Conservation (phyloP, 1,284 basidiomycete species). For the Blastosporella zonata region DNA sequence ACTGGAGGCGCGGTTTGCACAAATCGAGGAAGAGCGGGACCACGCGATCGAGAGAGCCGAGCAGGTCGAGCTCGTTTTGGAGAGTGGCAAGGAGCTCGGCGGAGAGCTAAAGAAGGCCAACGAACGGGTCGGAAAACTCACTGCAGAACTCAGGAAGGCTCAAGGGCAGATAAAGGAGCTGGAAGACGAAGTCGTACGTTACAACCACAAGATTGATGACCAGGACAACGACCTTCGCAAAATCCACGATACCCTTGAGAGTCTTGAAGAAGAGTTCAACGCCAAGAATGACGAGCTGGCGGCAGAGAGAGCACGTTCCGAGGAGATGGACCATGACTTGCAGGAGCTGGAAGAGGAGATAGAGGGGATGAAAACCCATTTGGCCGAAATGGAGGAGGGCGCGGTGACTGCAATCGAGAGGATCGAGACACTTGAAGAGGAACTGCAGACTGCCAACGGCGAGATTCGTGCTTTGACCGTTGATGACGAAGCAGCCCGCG, state of each 20-base stretch:
- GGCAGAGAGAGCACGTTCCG: constrained; percentile 27
- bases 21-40: constrained; percentile 49
- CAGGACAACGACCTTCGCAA: constrained; percentile 53
- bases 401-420: constrained; percentile 42
- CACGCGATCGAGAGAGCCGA: constrained; percentile 53
- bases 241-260: constrained; percentile 41
- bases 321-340: constrained; percentile 28
- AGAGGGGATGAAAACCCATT: constrained; percentile 42
- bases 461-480: constrained; percentile 42
- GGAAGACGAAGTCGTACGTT: constrained; percentile 49
- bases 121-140: constrained; percentile 49
- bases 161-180: constrained; percentile 53
- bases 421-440: constrained; percentile 50
- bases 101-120: constrained; percentile 63
- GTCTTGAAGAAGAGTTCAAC: constrained; percentile 39
- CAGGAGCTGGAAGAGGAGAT: constrained; percentile 38
- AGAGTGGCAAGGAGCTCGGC: constrained; percentile 61
- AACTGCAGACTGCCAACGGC: constrained; percentile 45
- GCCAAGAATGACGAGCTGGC: constrained; percentile 36
- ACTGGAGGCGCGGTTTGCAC: constrained; percentile 41
- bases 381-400: constrained; percentile 56
- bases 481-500: constrained; percentile 45
- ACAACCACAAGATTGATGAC: constrained; percentile 48
- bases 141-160: constrained; percentile 55
- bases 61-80: constrained; percentile 59